Percentiles rank a stretch among this genome's conserved stretches.
phyloP scores from a whole-genome alignment of 2,329 filamentous ascomycete genomes.

The Fusarium ramigenum region DNA sequence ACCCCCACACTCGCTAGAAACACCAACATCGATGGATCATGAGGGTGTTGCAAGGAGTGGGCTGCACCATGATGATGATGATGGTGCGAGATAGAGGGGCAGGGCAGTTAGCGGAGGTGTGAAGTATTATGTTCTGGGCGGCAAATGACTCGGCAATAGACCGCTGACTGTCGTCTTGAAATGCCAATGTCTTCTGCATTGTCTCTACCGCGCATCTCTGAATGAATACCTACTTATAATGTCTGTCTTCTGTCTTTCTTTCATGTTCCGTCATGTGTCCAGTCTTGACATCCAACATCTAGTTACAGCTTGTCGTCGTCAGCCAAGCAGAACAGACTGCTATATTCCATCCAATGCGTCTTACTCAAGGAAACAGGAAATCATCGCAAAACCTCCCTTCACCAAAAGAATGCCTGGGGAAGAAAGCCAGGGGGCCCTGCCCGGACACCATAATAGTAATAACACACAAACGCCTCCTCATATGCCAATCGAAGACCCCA shows the following conservation, averaged over 20 bases:
- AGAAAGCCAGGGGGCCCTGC: neutral
- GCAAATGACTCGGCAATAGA: slow-evolving; percentile 7
- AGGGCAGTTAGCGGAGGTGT: neutral
- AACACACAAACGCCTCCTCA: slow-evolving; percentile 23
- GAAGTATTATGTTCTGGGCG: neutral
- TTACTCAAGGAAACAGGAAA: slow-evolving; percentile 9
- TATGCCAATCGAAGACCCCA: slow-evolving; percentile 1
- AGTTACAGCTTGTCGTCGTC: slow-evolving; percentile 4
- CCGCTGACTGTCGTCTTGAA: neutral
- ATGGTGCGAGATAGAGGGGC: neutral
- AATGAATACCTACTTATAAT: slow-evolving; percentile 6
- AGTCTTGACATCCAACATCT: neutral
- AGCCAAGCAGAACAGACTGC: slow-evolving; percentile 1
- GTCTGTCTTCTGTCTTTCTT: slow-evolving; percentile 3
- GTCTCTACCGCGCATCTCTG: slow-evolving; percentile 14
- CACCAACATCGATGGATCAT: slow-evolving; percentile 10
- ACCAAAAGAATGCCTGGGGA: neutral
- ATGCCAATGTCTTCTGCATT: neutral
- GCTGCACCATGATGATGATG: slow-evolving; percentile 3
- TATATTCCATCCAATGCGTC: slow-evolving; percentile 8
- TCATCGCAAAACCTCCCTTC: slow-evolving; percentile 3
- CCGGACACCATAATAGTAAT: slow-evolving; percentile 2
- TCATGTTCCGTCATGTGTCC: slow-evolving; percentile 4
- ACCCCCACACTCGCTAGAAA: slow-evolving; percentile 24
- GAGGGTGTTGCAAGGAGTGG: slow-evolving; percentile 9